These are phyloP conservation scores for Parathielavia appendiculata DNA, from an alignment of 495 filamentous ascomycete genomes.

Conservation along the genomic window DNA sequence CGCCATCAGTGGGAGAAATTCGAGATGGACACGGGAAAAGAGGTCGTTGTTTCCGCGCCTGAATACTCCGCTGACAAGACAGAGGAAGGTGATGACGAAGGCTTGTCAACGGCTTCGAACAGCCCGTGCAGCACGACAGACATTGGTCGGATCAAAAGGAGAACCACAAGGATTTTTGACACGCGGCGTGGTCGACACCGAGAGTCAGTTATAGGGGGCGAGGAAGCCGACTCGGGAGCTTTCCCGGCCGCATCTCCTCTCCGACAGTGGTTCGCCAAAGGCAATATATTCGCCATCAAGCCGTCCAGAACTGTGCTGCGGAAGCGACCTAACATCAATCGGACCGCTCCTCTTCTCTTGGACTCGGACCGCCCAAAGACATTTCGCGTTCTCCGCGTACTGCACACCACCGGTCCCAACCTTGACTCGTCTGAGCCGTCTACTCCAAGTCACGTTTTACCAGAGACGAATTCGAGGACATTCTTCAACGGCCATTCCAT, in stretches of 20 bases:
- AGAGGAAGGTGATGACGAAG: background rate
- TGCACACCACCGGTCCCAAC: background rate
- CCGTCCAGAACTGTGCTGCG: background rate
- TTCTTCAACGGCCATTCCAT: background rate
- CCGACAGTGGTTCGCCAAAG: background rate
- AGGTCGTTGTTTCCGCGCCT: background rate
- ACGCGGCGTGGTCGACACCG: background rate
- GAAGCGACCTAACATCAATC: background rate
- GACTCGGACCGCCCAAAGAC: background rate
- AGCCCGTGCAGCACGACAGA: background rate
- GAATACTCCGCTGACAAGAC: background rate
- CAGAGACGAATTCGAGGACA: background rate
- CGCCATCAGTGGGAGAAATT: conserved; percentile 1
- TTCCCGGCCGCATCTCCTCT: background rate
- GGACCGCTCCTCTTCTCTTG: background rate
- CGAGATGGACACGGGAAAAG: background rate
- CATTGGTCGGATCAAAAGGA: background rate
- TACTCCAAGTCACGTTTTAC: background rate
- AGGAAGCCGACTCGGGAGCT: background rate
- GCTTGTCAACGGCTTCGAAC: background rate
- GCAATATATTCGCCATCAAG: background rate
- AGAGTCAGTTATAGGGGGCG: background rate
- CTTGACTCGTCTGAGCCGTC: background rate
- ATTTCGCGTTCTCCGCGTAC: background rate
- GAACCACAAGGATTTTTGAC: background rate